phyloP scores from a whole-genome alignment of 2,329 filamentous ascomycete species.

The Chaetomiaceae sp. region DNA sequence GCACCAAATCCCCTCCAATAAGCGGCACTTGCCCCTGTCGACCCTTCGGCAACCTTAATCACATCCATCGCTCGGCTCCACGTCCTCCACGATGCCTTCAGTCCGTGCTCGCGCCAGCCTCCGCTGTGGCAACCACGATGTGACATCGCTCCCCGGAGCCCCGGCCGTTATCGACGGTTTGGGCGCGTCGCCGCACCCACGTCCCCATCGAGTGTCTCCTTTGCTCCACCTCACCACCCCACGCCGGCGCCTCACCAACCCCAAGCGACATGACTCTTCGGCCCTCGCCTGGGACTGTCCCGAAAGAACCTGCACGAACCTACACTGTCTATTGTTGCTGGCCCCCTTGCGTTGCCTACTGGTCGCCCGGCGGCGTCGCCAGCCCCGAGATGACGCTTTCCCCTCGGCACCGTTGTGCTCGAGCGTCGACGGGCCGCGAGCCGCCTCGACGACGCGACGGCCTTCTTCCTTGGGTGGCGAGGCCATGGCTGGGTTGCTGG shows the following conservation, averaged over 20 bases:
- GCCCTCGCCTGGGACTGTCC: background rate
- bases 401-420: constrained; percentile 3
- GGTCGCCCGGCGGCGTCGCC: background rate
- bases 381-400: constrained; percentile 14
- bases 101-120: constrained; percentile 9
- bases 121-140: constrained; percentile 14
- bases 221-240: constrained; percentile 8
- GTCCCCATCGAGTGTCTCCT: constrained; percentile 8
- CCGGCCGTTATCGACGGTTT: constrained; percentile 20
- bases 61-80: constrained; percentile 23
- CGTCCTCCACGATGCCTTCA: constrained; percentile 15
- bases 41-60: constrained; percentile 23
- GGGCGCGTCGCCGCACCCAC: constrained; percentile 15
- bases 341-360: background rate
- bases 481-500: background rate
- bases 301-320: background rate
- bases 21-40: constrained; percentile 23
- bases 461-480: constrained; percentile 12
- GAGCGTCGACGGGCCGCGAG: constrained; percentile 26
- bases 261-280: constrained; percentile 15
- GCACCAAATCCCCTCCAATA: constrained; percentile 22
- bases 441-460: constrained; percentile 16
- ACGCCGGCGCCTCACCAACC: constrained; percentile 8
- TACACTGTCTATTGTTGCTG: no score
- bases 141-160: constrained; percentile 22